Percentiles rank a stretch among this genome's conserved stretches.
These are phyloP conservation scores for Reticulascus tulasneorum DNA, from an alignment of 2,329 filamentous ascomycete species.

Conservation along the genomic window DNA sequence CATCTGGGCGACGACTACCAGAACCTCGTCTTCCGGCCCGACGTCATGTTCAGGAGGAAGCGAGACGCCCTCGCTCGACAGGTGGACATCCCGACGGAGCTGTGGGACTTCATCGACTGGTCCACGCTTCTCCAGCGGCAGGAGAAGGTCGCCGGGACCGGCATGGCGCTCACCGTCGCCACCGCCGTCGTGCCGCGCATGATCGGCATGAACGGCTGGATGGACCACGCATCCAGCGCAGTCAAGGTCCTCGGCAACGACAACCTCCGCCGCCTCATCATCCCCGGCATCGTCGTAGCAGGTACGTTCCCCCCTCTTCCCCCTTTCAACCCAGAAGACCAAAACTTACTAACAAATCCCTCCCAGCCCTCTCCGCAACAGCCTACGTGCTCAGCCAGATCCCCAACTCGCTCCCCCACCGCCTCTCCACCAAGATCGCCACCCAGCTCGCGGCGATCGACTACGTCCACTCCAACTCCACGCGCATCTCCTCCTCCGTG, in stretches of 20 bases:
- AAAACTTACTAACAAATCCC: constrained; percentile 28
- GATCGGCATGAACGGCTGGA: constrained; percentile 80
- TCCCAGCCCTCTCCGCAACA: constrained; percentile 64
- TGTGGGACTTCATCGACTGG: constrained; percentile 92
- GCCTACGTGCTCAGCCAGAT: constrained; percentile 84
- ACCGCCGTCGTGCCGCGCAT: constrained; percentile 80
- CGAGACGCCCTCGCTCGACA: constrained; percentile 78
- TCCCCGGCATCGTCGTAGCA: constrained; percentile 75
- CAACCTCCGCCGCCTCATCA: constrained; percentile 73
- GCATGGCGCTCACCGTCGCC: constrained; percentile 89
- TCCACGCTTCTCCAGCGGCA: constrained; percentile 78
- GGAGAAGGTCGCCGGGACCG: constrained; percentile 90
- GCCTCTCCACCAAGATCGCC: constrained; percentile 80
- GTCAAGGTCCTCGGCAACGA: constrained; percentile 76
- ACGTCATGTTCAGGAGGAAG: constrained; percentile 88
- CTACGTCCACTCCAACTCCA: constrained; percentile 86
- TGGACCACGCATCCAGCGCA: constrained; percentile 80
- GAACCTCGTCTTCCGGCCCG: constrained; percentile 81
- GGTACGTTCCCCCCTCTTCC: constrained; percentile 53
- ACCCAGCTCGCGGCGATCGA: constrained; percentile 76
- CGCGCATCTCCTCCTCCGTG: constrained; percentile 79
- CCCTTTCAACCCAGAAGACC: constrained; percentile 9
- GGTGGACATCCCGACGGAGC: constrained; percentile 80
- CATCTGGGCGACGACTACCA: constrained; percentile 86
- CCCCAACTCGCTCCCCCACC: constrained; percentile 80